Evolutionary conservation across 768 basidiomycete genomes (phyloP), one percentile per base, ranked within the genome.

Genomic region (Tricholoma terreum): DNA sequence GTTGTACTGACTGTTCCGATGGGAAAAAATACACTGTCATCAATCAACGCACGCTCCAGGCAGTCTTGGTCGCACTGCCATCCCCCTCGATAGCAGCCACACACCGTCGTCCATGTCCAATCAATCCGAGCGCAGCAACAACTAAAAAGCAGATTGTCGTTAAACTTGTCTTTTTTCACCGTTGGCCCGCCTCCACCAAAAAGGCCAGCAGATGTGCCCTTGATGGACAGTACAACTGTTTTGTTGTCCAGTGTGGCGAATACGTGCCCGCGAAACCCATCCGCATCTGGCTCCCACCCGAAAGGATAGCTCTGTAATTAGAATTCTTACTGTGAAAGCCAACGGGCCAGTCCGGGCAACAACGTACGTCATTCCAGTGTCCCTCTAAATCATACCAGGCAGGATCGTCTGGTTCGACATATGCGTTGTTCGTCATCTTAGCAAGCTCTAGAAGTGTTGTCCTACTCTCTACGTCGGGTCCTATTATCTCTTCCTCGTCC

Each of bases 401-500:
- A 6, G 71, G 57, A 55, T 88, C 84, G 7, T 79, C 77, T 0
- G 84, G 84, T 10, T 76, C 66, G 14, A 88, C 72, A 75, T 98
- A 98, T 49, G 96, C 93, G 67, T 98, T 93, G 65, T 87, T 91
- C 38, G 92, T 84, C 92, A 99, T 98, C 83, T 93, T 97, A 9
- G 94, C 96, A 48, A 99, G 80, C 57, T 84, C 76, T 33, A 90
- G 77, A 30, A 98, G 73, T 2, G 91, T 89, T 59, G 87, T 83
- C 42, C 92, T 78, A 51, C 82, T 84, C 64, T 86, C 84, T 19
- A 91, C 80, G 70, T 98, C 86, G 2, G 96, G 96, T 0, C 77
- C 89, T 2, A 75, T 54, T 1, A 92, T 75, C 57, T 90, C 87
- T 6, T 86, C 83, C 65, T 89, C 87, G 8, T 87, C 82, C 94